A percentile compares a stretch with the other conserved stretches of the same genome.
phyloP scores from a whole-genome alignment of 352 stramenopile genomes.

The Thraustotheca clavata region DNA sequence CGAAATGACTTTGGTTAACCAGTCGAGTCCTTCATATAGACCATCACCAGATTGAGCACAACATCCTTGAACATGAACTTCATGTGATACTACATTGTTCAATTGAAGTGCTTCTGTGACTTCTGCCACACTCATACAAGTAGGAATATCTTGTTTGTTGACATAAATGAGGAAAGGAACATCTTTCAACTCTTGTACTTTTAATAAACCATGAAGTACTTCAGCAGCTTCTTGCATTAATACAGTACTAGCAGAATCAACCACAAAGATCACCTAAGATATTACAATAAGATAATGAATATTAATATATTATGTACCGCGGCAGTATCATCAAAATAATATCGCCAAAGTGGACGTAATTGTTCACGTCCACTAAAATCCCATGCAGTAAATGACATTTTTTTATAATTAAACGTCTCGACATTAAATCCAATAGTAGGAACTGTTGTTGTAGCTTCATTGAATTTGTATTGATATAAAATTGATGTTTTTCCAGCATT shows the following conservation, averaged over 20 bases:
- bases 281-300: background rate
- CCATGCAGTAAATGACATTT: conserved; percentile 25
- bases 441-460: conserved; percentile 28
- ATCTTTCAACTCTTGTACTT: conserved; percentile 90
- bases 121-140: conserved; percentile 12
- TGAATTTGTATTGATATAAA: conserved; percentile 25
- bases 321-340: conserved; percentile 87
- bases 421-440: conserved; percentile 42
- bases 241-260: conserved; percentile 20
- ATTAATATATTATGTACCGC: conserved; percentile 63
- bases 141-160: conserved; percentile 95
- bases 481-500: conserved; percentile 27
- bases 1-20: conserved; percentile 6
- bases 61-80: conserved; percentile 10
- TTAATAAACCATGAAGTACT: conserved; percentile 88
- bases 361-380: conserved; percentile 24
- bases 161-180: conserved; percentile 92
- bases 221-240: conserved; percentile 90
- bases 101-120: conserved; percentile 5
- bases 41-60: conserved; percentile 11
- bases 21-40: conserved; percentile 20
- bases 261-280: conserved; percentile 23
- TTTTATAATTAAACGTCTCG: conserved; percentile 34
- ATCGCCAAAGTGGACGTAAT: conserved; percentile 20
- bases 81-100: conserved; percentile 1